Evolutionary conservation across 2,329 filamentous ascomycete species (phyloP), one percentile per base, ranked within the genome.

Genomic region (Neopestalotiopsis rosae): DNA sequence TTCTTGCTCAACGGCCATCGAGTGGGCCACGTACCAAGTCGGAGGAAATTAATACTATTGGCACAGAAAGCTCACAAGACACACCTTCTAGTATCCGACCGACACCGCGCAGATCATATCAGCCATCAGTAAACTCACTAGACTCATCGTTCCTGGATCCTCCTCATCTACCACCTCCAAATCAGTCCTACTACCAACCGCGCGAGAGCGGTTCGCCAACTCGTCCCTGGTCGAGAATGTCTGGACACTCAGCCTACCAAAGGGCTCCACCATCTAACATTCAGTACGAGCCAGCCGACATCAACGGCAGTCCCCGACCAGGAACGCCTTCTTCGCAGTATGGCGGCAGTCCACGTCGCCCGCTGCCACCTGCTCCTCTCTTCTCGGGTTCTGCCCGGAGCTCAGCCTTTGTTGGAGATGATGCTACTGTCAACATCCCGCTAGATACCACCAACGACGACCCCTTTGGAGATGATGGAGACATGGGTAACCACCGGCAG

Each of bases 291-390:
- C 94, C 94, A 0, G 87, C 91, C 28, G 95, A 98, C 74, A 82
- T 98, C 69, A 95, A 98, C 76, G 96, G 96, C 63, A 95, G 90
- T 71, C 95, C 96, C 6, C 86, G 96, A 69, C 95, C 96, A 1
- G 95, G 95, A 5, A 98, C 95, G 0, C 94, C 95, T 1, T 94
- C 94, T 0, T 95, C 94, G 2, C 88, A 90, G 78, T 98, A 98
- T 79, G 93, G 94, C 24, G 93, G 94, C 3, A 97, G 94, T 77
- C 94, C 95, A 12, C 89, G 94, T 73, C 88, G 95, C 68, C 95
- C 95, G 3, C 85, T 98, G 40, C 96, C 96, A 2, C 94, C 94
- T 0, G 94, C 94, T 38, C 96, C 96, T 4, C 84, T 97, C 9
- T 98, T 97, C 77, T 88, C 92, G 6, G 85, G 81, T 9, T 84